Evolutionary conservation across 2,329 filamentous ascomycete genomes (phyloP), one percentile per base, ranked within the genome.

Genomic region (Fusarium aywerte): DNA sequence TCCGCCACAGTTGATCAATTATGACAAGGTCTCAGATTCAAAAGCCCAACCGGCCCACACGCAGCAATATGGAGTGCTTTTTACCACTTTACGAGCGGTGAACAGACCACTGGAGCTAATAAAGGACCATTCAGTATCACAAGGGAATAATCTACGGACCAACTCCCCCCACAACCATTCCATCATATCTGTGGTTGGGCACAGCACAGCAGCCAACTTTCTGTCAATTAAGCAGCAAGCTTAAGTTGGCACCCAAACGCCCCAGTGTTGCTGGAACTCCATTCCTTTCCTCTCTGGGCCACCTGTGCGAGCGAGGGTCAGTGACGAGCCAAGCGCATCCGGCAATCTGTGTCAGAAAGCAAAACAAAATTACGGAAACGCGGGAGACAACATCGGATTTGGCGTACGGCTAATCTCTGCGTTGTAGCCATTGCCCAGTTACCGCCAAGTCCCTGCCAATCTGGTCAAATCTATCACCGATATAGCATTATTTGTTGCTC

Each of bases 281-380:
- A 40, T 51, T 20, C 39, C 55, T 32, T 51, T 20, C 39, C 55
- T 32, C 36, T 63, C 51, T 64, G 33, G 58, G 60, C 35, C 51
- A 64, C 43, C 60, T 42, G 60, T 63, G 59, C 60, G 60, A 63
- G 59, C 60, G 60, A 63, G 59, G 18, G 18, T 50, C 58, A 58
- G 36, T 55, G 23, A 61, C 16, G 39, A 47, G 32, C 45, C 21
- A 43, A 53, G 59, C 58, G 42, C 43, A 57, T 40, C 25, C 38
- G 43, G 39, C 23, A 63, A 63, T 33, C 40, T 63, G 43, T 36
- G 29, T 42, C 27, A 45, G 16, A 55, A 43, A 50, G 33, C 43
- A n/a, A 58, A 31, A 60, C 36, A 31, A 36, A 44, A 20, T 29
- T 21, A 20, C 32, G 51, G 58, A 62, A 58, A 44, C 25, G 35